Base-by-base conservation (phyloP, 129 eudicot species). In the Chrysanthemum lavandulifolium region DNA sequence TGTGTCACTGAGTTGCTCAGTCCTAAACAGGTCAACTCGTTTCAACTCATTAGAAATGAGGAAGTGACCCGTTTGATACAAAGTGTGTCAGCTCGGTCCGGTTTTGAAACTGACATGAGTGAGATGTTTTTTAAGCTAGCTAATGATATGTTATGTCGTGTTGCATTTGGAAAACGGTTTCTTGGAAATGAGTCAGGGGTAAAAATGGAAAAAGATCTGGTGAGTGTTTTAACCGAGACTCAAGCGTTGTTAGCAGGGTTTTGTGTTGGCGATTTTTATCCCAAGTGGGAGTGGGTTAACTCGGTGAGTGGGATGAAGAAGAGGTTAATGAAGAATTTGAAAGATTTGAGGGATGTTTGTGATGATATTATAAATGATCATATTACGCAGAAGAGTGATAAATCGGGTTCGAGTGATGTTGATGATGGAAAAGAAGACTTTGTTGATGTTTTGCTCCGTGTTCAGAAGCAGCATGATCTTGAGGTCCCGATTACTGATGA, bases 151-250 rank as follows among this genome's bases (percentile, higher is more conserved):
- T 57, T 85, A 13, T 85, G 89, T 40, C 58, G 84, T 19, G 82
- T 82, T 56, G 89, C 84, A 0, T 85, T 82, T 15, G 89, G 84
- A 65, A 79, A 71, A 64, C 65, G 86, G 10, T 85, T 85, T 63
- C 48, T 79, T 1, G 16, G 69, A 43, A 51, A 65, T 2, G 52
- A 65, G 18, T 53, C 23, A 6, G 81, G 79, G 0, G 65, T 9
- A 13, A 69, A 68, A 61, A 52, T 3, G n/a, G 58, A 27, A 69
- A 64, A 51, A 9, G 79, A 62, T 60, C 47, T 79, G 78, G 86
- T 67, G 78, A 29, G 84, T 6, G 72, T 81, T 52, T 61, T 85
- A 83, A 81, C 57, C 5, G 89, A 81, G 13, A 85, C 86, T 23
- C 89, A 81, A 63, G 79, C 51, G 77, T 65, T 65, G 8, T 65